Evolutionary conservation across 441 rosid species (phyloP), one percentile per base, ranked within the genome.

Genomic region (Geranium incanum): DNA sequence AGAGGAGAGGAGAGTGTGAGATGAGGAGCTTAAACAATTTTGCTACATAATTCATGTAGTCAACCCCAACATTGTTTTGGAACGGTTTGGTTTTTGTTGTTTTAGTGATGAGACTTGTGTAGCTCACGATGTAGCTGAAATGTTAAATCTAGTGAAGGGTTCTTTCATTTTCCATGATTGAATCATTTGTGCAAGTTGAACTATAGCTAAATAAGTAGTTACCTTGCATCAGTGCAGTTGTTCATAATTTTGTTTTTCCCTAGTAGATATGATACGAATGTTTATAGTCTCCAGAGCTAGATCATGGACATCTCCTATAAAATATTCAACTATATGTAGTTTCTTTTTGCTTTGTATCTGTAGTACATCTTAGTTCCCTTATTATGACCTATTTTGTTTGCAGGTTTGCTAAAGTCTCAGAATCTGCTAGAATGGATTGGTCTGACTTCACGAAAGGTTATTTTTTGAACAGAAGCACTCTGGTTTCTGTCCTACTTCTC

Each of bases 381-480:
- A 52, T n/a, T 52, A n/a, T 6, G 6, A 4, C 15, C n/a, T 52
- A 36, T 52, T 68, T 15, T 43, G 5, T 71, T 63, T 79, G 68
- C 82, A 91, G 96, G 57, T 91, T 87, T 83, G 95, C 96, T 70
- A 89, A 85, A 83, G 98, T 88, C 39, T 81, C 97, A 0, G 89
- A 84, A 65, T 79, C 97, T 78, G 95, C 93, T 66, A 81, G 83
- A 72, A 89, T 79, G 77, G 96, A 93, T 84, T 91, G 96, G 98
- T 86, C 96, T 60, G 75, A 88, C 4, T 91, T 90, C 83, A 93
- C 98, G 7, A 89, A 93, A 80, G 95, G 96, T 23, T 93, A 91
- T 84, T 91, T 91, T 71, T 80, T 86, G 75, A 91, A 93, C 70
- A 85, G 93, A 77, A 89, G 86, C 52, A 83, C 86, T 1, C 88